phyloP scores from a whole-genome alignment of 495 filamentous ascomycete genomes.

The Thermothielavioides terrestris region DNA sequence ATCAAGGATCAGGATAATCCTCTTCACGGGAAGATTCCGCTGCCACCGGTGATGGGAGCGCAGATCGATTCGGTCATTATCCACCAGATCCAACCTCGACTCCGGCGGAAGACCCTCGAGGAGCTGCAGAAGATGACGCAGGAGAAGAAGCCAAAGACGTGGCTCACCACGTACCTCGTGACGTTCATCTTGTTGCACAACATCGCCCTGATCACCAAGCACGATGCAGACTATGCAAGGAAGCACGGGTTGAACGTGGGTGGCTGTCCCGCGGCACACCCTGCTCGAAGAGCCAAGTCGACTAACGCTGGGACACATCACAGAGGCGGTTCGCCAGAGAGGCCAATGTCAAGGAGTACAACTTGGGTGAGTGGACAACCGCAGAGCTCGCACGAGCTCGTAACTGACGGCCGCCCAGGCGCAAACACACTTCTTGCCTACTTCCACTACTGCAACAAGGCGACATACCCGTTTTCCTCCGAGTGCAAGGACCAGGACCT shows the following conservation, averaged over 20 bases:
- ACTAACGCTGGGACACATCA: conserved; percentile 5
- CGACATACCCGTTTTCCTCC: conserved; percentile 39
- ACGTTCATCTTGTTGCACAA: conserved; percentile 53
- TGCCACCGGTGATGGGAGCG: conserved; percentile 52
- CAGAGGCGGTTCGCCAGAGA: conserved; percentile 44
- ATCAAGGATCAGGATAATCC: conserved; percentile 43
- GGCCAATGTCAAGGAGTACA: conserved; percentile 43
- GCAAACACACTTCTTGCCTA: conserved; percentile 51
- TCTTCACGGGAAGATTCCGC: conserved; percentile 42
- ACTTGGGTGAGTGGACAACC: conserved; percentile 33
- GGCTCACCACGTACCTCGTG: conserved; percentile 50
- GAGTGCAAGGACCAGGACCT: conserved; percentile 43
- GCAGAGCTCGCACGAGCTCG: background rate
- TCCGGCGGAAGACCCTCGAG: conserved; percentile 47
- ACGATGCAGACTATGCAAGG: conserved; percentile 47
- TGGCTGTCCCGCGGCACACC: no score
- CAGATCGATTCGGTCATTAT: conserved; percentile 52
- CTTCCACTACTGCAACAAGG: conserved; percentile 54
- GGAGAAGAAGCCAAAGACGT: conserved; percentile 46
- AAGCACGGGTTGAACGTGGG: conserved; percentile 45
- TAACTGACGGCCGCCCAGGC: conserved; percentile 24
- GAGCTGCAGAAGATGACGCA: conserved; percentile 49
- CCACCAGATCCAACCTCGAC: conserved; percentile 45
- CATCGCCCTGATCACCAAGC: conserved; percentile 46
- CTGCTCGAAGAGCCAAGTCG: background rate